These are phyloP conservation scores for Cyclotella cryptica DNA, from an alignment of 108 stramenopile species.

Conservation along the genomic window DNA sequence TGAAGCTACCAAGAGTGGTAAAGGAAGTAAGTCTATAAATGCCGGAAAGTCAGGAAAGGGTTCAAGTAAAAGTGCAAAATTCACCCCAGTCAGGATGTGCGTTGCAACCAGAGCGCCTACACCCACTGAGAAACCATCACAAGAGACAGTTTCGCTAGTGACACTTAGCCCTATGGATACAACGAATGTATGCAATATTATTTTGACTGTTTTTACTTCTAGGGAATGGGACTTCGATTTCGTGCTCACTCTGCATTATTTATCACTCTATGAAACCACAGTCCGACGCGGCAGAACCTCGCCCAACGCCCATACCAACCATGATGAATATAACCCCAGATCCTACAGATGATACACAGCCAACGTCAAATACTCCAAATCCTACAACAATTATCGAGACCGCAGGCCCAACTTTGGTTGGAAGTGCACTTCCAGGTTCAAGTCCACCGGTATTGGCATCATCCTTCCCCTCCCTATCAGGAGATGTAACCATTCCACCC, in stretches of 20 bases:
- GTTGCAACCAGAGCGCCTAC: not conserved
- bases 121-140: not conserved
- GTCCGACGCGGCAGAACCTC: not conserved
- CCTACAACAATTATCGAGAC: not conserved
- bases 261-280: not conserved
- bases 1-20: slow-evolving; percentile 1
- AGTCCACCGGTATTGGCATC: not conserved
- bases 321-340: slow-evolving; percentile 13
- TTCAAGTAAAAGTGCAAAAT: not conserved
- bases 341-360: not conserved
- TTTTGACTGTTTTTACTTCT: not conserved
- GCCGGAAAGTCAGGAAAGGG: not conserved
- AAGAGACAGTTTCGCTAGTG: not conserved
- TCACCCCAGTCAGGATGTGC: not conserved
- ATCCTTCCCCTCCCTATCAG: not conserved
- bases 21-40: not conserved
- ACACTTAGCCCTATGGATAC: not conserved
- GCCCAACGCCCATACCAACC: slow-evolving; percentile 16
- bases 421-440: not conserved
- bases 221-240: no score
- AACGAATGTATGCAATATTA: not conserved
- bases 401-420: not conserved
- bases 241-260: not conserved
- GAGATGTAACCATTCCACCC: not conserved
- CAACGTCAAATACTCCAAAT: not conserved